These are phyloP conservation scores for Phytopythium boreale DNA, from an alignment of 352 stramenopile genomes.

Conservation along the genomic window DNA sequence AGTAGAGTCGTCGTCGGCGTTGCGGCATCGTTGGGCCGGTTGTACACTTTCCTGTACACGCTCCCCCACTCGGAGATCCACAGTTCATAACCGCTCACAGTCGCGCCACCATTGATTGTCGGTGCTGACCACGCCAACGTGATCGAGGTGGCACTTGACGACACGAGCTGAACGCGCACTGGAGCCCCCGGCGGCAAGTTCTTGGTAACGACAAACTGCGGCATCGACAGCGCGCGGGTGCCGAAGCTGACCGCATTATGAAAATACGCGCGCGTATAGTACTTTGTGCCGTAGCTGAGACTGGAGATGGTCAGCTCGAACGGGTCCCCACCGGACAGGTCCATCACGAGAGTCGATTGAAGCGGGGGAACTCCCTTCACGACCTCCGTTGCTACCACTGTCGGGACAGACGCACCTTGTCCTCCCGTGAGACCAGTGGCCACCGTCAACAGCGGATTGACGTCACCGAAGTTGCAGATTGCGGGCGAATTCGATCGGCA, in stretches of 20 bases:
- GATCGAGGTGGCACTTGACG: constrained; percentile 89
- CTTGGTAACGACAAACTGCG: constrained; percentile 79
- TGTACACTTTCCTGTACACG: constrained; percentile 90
- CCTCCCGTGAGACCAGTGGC: constrained; percentile 46
- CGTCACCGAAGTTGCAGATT: constrained; percentile 91
- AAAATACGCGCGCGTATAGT: constrained; percentile 91
- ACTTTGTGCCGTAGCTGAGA: constrained; percentile 82
- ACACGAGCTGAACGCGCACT: constrained; percentile 81
- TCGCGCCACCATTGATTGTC: constrained; percentile 87
- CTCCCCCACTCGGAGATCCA: constrained; percentile 95
- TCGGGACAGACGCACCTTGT: constrained; percentile 22
- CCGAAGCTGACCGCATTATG: constrained; percentile 89
- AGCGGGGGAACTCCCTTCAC: constrained; percentile 48
- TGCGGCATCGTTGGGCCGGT: constrained; percentile 85
- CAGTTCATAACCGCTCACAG: constrained; percentile 94
- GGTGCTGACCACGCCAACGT: constrained; percentile 89
- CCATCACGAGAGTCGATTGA: constrained; percentile 51
- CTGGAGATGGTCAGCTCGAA: constrained; percentile 61
- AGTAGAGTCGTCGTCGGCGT: constrained; percentile 70
- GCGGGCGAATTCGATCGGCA: constrained; percentile 57
- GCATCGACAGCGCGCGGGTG: constrained; percentile 53
- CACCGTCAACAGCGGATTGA: constrained; percentile 54
- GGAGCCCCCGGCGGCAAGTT: constrained; percentile 88
- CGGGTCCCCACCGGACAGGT: constrained; percentile 74
- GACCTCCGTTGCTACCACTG: constrained; percentile 50